Evolutionary conservation across 176 grass and related monocot species (phyloP).

Genomic region (Paspalum vaginatum): DNA sequence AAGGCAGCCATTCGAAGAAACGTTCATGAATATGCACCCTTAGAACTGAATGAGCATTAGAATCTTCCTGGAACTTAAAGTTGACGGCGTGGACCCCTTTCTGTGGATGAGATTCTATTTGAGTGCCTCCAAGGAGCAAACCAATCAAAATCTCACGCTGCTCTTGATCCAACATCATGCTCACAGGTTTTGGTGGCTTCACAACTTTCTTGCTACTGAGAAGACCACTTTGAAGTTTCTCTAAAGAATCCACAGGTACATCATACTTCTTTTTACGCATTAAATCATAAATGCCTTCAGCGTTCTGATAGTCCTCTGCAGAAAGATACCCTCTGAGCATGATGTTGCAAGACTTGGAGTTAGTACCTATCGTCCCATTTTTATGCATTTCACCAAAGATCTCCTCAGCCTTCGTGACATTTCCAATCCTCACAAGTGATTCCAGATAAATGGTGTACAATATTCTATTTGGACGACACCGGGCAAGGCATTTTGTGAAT

Average conservation of each 20-base stretch:
- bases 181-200: conserved; percentile 59
- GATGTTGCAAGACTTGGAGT: conserved; percentile 77
- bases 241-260: conserved; percentile 53
- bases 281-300: conserved; percentile 78
- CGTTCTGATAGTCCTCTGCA: conserved; percentile 69
- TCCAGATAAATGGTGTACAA: conserved; percentile 84
- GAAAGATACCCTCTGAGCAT: conserved; percentile 82
- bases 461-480: conserved; percentile 78
- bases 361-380: conserved; percentile 80
- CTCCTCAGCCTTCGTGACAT: conserved; percentile 70
- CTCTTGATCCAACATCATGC: conserved; percentile 75
- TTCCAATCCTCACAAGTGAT: conserved; percentile 67
- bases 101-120: conserved; percentile 66
- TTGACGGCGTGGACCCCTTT: conserved; percentile 57
- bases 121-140: conserved; percentile 82
- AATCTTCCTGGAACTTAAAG: conserved; percentile 77
- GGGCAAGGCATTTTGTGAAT: conserved; percentile 70
- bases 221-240: conserved; percentile 75
- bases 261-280: conserved; percentile 94
- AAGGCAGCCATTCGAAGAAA: conserved; percentile 86
- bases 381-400: conserved; percentile 86
- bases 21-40: conserved; percentile 80
- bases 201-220: conserved; percentile 66
- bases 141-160: conserved; percentile 97
- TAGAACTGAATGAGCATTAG: conserved; percentile 66